A percentile compares a stretch with the other conserved stretches of the same genome.
Conservation (phyloP, 805 yeast species). For the Lachancea cidri region DNA sequence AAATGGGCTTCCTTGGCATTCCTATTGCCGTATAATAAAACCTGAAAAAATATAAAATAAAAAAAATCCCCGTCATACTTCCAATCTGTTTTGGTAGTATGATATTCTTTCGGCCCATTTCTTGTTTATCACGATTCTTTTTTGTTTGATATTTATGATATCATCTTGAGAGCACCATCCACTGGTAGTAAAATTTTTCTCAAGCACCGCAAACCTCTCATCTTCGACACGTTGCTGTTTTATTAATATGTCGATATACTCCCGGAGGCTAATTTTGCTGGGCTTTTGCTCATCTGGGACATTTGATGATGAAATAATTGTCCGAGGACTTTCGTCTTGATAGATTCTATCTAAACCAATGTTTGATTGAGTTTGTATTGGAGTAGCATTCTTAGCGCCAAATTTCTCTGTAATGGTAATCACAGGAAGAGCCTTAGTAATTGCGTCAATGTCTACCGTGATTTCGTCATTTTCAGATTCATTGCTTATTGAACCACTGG, state of each 20-base stretch:
- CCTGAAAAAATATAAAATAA: not conserved
- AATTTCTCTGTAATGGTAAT: slow-evolving; percentile 24
- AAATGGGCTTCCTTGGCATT: not conserved
- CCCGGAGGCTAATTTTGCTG: slow-evolving; percentile 20
- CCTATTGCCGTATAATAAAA: not conserved
- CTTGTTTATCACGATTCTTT: slow-evolving; percentile 24
- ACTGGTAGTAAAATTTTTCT: slow-evolving; percentile 19
- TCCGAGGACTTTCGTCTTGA: slow-evolving; percentile 4
- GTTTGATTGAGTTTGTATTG: slow-evolving; percentile 23
- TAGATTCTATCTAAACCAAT: slow-evolving; percentile 17
- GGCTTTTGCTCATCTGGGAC: slow-evolving; percentile 5
- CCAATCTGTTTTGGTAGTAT: slow-evolving; percentile 21
- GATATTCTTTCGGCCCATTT: slow-evolving; percentile 31
- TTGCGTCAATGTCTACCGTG: slow-evolving; percentile 19
- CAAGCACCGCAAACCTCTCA: slow-evolving; percentile 23
- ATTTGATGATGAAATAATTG: not conserved
- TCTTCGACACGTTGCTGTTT: slow-evolving; percentile 28
- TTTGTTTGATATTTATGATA: slow-evolving; percentile 19
- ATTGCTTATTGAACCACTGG: slow-evolving; percentile 1
- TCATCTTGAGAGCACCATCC: slow-evolving; percentile 31
- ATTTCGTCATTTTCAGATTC: slow-evolving; percentile 9
- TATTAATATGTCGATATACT: slow-evolving; percentile 21
- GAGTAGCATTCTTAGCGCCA: slow-evolving; percentile 14
- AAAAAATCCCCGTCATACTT: slow-evolving; percentile 8
- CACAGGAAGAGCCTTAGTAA: slow-evolving; percentile 20